Conservation (phyloP, 805 yeast genomes). For the Pichia rugopelliculosa region DNA sequence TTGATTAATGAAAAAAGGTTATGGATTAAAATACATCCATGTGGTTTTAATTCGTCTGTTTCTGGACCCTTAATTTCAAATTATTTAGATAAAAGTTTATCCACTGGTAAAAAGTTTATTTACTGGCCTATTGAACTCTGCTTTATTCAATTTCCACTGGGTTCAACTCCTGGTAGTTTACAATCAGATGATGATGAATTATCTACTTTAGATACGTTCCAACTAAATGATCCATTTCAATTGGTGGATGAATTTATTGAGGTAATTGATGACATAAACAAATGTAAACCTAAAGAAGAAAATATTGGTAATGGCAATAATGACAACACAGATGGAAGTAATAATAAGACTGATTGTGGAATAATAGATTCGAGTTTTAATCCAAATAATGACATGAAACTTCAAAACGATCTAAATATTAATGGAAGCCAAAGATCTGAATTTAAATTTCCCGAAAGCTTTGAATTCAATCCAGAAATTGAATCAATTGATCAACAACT, state of each 20-base stretch:
- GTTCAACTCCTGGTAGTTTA: constrained; percentile 12
- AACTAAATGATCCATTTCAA: constrained; percentile 21
- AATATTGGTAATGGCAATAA: no score
- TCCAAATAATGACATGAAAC: not conserved
- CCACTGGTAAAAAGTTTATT: constrained; percentile 42
- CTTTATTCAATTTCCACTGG: constrained; percentile 42
- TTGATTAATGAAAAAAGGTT: constrained; percentile 17
- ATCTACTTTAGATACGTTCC: constrained; percentile 3
- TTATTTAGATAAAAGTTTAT: constrained; percentile 33
- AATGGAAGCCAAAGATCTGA: constrained; percentile 5
- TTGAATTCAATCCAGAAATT: constrained; percentile 5
- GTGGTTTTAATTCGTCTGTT: constrained; percentile 59
- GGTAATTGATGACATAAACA: constrained; percentile 13
- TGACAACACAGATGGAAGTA: not conserved
- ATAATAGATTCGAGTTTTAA: not conserved
- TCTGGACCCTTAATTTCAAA: constrained; percentile 55
- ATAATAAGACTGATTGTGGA: not conserved
- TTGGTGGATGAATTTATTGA: constrained; percentile 25
- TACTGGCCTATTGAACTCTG: constrained; percentile 71
- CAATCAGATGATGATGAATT: not conserved
- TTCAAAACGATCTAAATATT: not conserved
- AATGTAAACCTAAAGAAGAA: constrained; percentile 7
- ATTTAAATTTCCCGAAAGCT: constrained; percentile 7
- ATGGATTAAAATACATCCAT: constrained; percentile 68
- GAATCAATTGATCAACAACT: constrained; percentile 6